Evolutionary conservation across 495 filamentous ascomycete species (phyloP).

Genomic region (Penicillium longicatenatum): DNA sequence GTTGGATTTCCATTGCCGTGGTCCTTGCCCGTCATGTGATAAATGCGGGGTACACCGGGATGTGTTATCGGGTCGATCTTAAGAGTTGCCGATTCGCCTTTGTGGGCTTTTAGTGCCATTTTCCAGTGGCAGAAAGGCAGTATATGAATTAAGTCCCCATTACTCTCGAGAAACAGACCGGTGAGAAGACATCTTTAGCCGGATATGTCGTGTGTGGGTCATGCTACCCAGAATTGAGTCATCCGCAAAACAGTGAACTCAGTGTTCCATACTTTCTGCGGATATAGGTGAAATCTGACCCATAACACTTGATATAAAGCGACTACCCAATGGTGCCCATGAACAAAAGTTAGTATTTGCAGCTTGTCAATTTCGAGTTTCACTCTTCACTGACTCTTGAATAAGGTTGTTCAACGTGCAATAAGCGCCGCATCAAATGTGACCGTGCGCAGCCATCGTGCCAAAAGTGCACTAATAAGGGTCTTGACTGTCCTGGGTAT

Average conservation of each 20-base stretch:
- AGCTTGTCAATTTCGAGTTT: neutral
- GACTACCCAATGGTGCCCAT: neutral
- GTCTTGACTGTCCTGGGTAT: neutral
- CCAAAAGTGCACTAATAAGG: neutral
- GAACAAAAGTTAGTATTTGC: neutral
- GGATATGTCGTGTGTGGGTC: neutral
- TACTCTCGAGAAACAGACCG: too few relatives aligned
- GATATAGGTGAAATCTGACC: neutral
- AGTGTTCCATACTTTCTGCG: neutral
- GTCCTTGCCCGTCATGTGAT: neutral
- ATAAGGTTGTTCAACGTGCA: neutral
- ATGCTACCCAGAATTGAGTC: constrained; percentile 1
- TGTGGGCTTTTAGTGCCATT: too few relatives aligned
- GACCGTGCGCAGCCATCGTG: neutral
- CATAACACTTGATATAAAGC: too few relatives aligned
- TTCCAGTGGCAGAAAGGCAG: too few relatives aligned
- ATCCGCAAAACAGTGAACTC: neutral
- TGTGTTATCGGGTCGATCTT: neutral
- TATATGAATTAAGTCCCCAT: too few relatives aligned
- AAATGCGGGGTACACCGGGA: neutral
- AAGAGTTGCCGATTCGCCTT: neutral
- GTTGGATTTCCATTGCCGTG: neutral
- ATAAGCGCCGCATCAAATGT: constrained; percentile 2
- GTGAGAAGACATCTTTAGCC: too few relatives aligned
- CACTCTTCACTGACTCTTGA: neutral